phyloP scores from a whole-genome alignment of 805 yeast species.

The Blastobotrys chiropterorum region DNA sequence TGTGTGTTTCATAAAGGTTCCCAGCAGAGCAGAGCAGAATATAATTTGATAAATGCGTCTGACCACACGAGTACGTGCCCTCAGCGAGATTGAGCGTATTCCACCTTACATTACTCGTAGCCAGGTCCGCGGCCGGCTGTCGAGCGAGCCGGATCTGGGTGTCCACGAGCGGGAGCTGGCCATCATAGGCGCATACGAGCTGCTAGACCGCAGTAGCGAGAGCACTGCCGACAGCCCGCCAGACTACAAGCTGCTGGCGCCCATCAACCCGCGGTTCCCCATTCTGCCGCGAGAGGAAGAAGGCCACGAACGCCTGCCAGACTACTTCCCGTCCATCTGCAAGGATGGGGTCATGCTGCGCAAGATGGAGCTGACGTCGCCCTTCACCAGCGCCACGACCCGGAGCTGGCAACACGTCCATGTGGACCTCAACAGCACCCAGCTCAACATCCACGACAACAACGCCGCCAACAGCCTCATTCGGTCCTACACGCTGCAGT shows the following conservation, averaged over 20 bases:
- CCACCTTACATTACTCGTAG: background rate
- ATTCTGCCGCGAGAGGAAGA: slow-evolving; percentile 28
- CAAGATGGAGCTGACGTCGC: slow-evolving; percentile 72
- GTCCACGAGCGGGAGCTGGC: background rate
- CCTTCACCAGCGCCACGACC: slow-evolving; percentile 60
- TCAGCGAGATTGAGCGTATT: background rate
- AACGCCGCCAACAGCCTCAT: slow-evolving; percentile 11
- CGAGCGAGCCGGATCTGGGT: background rate
- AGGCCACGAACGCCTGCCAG: slow-evolving; percentile 49
- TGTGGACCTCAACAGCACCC: slow-evolving; percentile 81
- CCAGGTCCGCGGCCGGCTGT: background rate
- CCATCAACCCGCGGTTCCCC: slow-evolving; percentile 33
- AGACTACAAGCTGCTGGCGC: slow-evolving; percentile 31
- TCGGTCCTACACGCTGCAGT: slow-evolving; percentile 73
- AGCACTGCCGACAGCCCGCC: slow-evolving; percentile 29
- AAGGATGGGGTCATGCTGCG: slow-evolving; percentile 51
- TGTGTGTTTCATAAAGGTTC: no score
- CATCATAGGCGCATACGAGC: background rate
- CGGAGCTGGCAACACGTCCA: slow-evolving; percentile 67
- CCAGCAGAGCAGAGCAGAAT: no score
- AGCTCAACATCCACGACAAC: slow-evolving; percentile 43
- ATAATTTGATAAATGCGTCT: background rate
- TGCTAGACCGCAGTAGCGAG: background rate
- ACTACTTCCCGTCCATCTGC: slow-evolving; percentile 59
- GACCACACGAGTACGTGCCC: background rate